These are phyloP conservation scores for Hymenotorrendiella dingleyae DNA, from an alignment of 2,329 filamentous ascomycete genomes.

Conservation along the genomic window DNA sequence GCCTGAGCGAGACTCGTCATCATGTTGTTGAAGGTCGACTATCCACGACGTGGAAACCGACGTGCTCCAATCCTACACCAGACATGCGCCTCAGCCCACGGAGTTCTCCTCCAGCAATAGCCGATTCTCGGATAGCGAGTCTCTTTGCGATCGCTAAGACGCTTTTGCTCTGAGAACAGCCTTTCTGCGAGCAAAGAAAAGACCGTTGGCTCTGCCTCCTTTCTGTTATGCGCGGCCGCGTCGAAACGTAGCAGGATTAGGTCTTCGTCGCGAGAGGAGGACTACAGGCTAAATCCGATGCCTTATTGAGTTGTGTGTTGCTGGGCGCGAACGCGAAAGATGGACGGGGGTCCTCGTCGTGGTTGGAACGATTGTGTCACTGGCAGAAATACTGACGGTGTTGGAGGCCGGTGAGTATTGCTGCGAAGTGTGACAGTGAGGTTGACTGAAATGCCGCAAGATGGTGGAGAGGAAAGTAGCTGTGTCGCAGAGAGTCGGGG, in stretches of 20 bases:
- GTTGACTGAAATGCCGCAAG: conserved; percentile 16
- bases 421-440: conserved; percentile 16
- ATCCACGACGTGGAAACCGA: conserved; percentile 58
- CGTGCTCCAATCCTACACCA: conserved; percentile 26
- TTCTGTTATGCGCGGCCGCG: no score
- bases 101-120: conserved; percentile 32
- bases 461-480: conserved; percentile 12
- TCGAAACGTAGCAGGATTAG: no score
- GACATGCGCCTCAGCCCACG: conserved; percentile 22
- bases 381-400: conserved; percentile 11
- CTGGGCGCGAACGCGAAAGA: no score
- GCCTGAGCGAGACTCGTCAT: conserved; percentile 64
- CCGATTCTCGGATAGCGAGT: no score
- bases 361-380: conserved; percentile 11
- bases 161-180: no score
- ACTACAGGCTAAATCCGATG: no score
- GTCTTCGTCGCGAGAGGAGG: no score
- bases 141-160: no score
- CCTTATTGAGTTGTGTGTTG: no score
- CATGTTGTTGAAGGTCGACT: conserved; percentile 45
- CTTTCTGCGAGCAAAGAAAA: no score
- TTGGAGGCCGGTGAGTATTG: conserved; percentile 10
- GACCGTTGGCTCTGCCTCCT: no score
- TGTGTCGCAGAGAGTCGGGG: conserved; percentile 20
- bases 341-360: no score